These are phyloP conservation scores for Anthoceros angustus DNA, from an alignment of 225 moss, liverwort and hornwort species.

Conservation along the genomic window DNA sequence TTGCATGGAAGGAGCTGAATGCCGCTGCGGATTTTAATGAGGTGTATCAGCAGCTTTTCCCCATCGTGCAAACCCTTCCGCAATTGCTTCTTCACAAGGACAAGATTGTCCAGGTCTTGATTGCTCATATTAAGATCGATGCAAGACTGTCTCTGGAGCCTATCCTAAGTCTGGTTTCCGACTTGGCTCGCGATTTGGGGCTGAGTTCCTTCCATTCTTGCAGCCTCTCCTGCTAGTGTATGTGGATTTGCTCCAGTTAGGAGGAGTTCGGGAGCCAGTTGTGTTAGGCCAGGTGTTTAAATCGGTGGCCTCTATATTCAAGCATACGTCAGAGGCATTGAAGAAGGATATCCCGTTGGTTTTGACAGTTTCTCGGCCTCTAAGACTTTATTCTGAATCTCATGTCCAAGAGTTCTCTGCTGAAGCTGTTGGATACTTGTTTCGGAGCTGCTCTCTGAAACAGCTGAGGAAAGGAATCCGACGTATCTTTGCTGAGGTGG, in stretches of 20 bases:
- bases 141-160: constrained; percentile 83
- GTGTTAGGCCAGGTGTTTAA: constrained; percentile 82
- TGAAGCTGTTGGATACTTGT: constrained; percentile 77
- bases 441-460: constrained; percentile 70
- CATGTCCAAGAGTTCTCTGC: constrained; percentile 95
- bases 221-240: constrained; percentile 18
- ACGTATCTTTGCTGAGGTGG: constrained; percentile 61
- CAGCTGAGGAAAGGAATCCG: constrained; percentile 83
- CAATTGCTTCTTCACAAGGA: constrained; percentile 77
- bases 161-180: constrained; percentile 39
- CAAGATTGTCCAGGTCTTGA: constrained; percentile 47
- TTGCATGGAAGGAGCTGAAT: constrained; percentile 99
- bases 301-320: constrained; percentile 72
- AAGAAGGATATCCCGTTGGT: constrained; percentile 58
- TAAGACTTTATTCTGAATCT: constrained; percentile 62
- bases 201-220: neutral
- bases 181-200: constrained; percentile 3
- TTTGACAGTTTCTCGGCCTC: constrained; percentile 67
- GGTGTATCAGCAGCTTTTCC: constrained; percentile 69
- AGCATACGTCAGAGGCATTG: constrained; percentile 62
- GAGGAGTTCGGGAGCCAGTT: constrained; percentile 81
- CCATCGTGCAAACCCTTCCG: constrained; percentile 78
- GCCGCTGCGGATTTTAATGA: constrained; percentile 91
- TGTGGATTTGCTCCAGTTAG: constrained; percentile 42
- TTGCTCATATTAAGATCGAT: constrained; percentile 54